These are phyloP conservation scores for Retiboletus flavoniger DNA, from an alignment of 1,284 basidiomycete genomes.

Conservation along the genomic window DNA sequence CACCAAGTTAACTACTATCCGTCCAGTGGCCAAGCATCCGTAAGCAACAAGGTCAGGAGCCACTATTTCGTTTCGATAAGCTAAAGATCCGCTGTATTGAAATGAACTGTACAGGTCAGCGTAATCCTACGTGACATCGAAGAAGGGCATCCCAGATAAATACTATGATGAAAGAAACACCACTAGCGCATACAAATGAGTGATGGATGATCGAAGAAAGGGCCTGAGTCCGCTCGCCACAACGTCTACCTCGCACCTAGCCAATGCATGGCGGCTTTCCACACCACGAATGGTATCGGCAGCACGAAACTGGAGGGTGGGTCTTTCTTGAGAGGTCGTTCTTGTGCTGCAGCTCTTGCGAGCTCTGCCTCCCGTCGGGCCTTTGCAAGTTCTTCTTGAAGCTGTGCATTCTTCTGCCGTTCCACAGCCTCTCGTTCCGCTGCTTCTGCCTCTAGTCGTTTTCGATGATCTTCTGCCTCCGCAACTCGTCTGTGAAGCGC, in stretches of 20 bases:
- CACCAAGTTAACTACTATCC: not conserved
- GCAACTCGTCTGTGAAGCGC: conserved; percentile 28
- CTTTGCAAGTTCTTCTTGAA: conserved; percentile 35
- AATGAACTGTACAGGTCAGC: conserved; percentile 7
- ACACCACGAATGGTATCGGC: conserved; percentile 37
- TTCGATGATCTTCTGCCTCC: conserved; percentile 32
- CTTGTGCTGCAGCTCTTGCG: conserved; percentile 26
- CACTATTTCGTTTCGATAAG: not conserved
- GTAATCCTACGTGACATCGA: conserved; percentile 1
- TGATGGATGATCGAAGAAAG: not conserved
- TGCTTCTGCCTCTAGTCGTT: conserved; percentile 29
- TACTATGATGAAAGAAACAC: conserved; percentile 9
- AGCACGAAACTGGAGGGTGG: conserved; percentile 30
- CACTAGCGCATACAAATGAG: conserved; percentile 1
- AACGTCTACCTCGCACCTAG: conserved; percentile 28
- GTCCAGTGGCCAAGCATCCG: not conserved
- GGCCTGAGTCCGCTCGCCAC: not conserved
- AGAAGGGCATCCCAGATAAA: conserved; percentile 20
- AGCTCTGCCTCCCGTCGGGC: conserved; percentile 31
- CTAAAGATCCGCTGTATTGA: conserved; percentile 4
- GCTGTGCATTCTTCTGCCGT: conserved; percentile 29
- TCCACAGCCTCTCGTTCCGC: conserved; percentile 29
- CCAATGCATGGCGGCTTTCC: conserved; percentile 35
- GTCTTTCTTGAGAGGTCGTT: conserved; percentile 28
- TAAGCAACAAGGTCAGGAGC: not conserved